Evolutionary conservation across 345 rosid species (phyloP), one percentile per base, ranked within the genome.

Genomic region (Lenwebbia sp.): DNA sequence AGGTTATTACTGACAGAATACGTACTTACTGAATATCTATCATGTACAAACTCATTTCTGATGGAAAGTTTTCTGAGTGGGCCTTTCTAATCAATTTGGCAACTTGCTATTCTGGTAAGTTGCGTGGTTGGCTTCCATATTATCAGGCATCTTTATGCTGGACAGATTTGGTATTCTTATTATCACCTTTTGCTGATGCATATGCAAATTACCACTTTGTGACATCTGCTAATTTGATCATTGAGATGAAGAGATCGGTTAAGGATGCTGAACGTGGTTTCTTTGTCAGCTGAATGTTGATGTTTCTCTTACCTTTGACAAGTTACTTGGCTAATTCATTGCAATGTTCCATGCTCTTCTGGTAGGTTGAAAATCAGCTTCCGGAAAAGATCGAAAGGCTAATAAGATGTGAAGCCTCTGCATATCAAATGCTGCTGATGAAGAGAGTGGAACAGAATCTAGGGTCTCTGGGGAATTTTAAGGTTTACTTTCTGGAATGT

Each of bases 351-450:
- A 33, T 22, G 47, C 88, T 49, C 53, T 82, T 85, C 84, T 86
- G 86, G 85, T 88, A 96, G 99, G 99, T 96, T 86, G 99, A 96
- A 92, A 94, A 95, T 90, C 60, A 96, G 90, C 94, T 96, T 75
- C 99, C 98, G 53, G 98, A 95, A 88, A 96, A 96, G 94, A 95
- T 95, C 52, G 99, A 95, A 91, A 94, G 99, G 88, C 99, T 96
- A 87, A 30, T 96, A 88, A 92, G 98, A 84, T 96, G 99, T 44
- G 96, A 96, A 89, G 97, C 98, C 84, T 96, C 99, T 90, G 98
- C 98, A 84, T 96, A 96, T 90, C 99, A 96, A 89, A 96, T 94
- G 88, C 96, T 96, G 83, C 87, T 96, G 91, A 96, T 96, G 96
- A 93, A 94, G 94, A 93, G 99, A 89, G 98, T 96, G 84, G 99